phyloP scores from a whole-genome alignment of 768 basidiomycete species.

The Ramaria rubella region DNA sequence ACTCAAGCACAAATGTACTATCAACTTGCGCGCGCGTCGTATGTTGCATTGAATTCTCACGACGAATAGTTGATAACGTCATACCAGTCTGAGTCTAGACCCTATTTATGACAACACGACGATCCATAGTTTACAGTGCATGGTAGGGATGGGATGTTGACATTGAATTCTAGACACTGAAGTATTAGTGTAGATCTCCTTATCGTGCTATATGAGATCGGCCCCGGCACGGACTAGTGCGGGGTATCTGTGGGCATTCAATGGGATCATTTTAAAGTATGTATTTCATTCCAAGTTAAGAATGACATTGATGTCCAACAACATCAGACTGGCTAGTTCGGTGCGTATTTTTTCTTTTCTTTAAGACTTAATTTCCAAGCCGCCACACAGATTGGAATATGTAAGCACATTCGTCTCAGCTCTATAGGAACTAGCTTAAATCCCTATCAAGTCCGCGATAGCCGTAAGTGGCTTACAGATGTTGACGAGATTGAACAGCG shows the following conservation, averaged over 20 bases:
- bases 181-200: background rate
- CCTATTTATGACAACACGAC: conserved; percentile 4
- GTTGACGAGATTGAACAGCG: conserved; percentile 2
- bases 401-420: background rate
- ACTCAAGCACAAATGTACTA: conserved; percentile 4
- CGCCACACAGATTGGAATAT: background rate
- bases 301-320: background rate
- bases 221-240: background rate
- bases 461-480: conserved; percentile 7
- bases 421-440: background rate
- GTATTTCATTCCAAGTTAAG: background rate
- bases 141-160: background rate
- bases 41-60: background rate
- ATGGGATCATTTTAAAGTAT: conserved; percentile 1
- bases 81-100: background rate
- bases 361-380: background rate
- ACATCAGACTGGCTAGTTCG: conserved; percentile 4
- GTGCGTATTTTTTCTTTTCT: background rate
- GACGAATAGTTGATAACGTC: background rate
- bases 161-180: background rate
- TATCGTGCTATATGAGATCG: background rate
- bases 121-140: conserved; percentile 1
- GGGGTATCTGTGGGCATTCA: background rate
- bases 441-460: background rate
- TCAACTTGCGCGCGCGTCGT: conserved; percentile 8